Evolutionary conservation across 805 yeast species (phyloP).

Genomic region (Cyberlindnera americana): DNA sequence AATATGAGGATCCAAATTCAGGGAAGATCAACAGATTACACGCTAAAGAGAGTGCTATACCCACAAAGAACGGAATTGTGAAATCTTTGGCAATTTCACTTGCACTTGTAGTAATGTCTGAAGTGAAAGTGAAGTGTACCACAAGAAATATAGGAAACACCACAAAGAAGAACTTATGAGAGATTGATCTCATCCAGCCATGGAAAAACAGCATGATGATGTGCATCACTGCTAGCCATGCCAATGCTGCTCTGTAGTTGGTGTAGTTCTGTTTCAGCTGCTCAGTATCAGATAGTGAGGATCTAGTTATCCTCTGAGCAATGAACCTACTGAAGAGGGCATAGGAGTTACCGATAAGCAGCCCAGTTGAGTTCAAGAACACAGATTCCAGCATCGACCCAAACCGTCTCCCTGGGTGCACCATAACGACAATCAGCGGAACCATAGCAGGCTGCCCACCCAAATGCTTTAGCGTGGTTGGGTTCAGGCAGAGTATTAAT

Average conservation of each 20-base stretch:
- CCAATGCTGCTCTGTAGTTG: constrained; percentile 38
- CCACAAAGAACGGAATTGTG: constrained; percentile 42
- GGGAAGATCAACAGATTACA: constrained; percentile 45
- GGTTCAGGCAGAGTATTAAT: constrained; percentile 38
- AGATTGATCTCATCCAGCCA: constrained; percentile 47
- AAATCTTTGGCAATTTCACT: constrained; percentile 33
- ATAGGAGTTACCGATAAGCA: constrained; percentile 40
- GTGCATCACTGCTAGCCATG: constrained; percentile 42
- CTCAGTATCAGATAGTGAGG: constrained; percentile 25
- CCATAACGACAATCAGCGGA: constrained; percentile 43
- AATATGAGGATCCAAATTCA: constrained; percentile 47
- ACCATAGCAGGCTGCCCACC: constrained; percentile 44
- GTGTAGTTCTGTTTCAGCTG: constrained; percentile 30
- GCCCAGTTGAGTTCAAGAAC: constrained; percentile 38
- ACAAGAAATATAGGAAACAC: constrained; percentile 47
- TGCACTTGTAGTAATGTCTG: constrained; percentile 31
- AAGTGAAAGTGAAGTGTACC: constrained; percentile 46
- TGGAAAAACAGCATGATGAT: constrained; percentile 43
- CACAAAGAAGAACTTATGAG: constrained; percentile 43
- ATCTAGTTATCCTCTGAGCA: constrained; percentile 33
- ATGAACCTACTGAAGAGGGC: constrained; percentile 39
- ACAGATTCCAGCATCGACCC: constrained; percentile 45
- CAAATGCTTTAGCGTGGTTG: constrained; percentile 31
- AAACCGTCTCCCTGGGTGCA: constrained; percentile 47
- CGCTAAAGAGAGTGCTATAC: constrained; percentile 41